phyloP scores from a whole-genome alignment of 495 filamentous ascomycete species.

The Aspergillus ellipticus region DNA sequence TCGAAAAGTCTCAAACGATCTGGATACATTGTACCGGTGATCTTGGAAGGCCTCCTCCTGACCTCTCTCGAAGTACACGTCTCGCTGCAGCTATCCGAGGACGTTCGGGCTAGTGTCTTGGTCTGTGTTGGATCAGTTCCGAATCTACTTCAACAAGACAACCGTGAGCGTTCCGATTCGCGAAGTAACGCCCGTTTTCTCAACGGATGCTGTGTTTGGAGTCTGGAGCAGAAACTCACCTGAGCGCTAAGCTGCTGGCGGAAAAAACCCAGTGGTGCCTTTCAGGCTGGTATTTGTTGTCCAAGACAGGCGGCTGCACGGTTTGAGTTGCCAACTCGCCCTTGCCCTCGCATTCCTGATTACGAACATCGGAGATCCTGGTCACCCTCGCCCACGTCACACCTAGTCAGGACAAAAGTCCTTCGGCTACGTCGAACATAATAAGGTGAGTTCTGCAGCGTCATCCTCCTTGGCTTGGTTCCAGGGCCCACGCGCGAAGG shows the following conservation, averaged over 20 bases:
- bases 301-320: neutral
- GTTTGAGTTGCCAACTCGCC: conserved; percentile 5
- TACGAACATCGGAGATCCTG: conserved; percentile 8
- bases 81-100: conserved; percentile 5
- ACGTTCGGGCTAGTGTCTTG: conserved; percentile 7
- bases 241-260: neutral
- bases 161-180: neutral
- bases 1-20: neutral
- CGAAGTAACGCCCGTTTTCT: neutral
- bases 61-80: neutral
- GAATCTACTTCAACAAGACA: neutral
- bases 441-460: neutral
- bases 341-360: conserved; percentile 14
- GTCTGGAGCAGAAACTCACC: neutral
- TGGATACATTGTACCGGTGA: neutral
- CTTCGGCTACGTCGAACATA: neutral
- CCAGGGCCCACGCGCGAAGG: neutral
- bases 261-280: neutral
- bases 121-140: conserved; percentile 1
- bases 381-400: neutral
- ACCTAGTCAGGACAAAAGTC: neutral
- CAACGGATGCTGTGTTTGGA: neutral
- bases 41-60: neutral
- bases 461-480: neutral
- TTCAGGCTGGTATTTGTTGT: neutral